Percentiles rank a stretch among this genome's conserved stretches.
Conservation (phyloP, 352 stramenopile genomes). For the Globisporangium heterothallicum region DNA sequence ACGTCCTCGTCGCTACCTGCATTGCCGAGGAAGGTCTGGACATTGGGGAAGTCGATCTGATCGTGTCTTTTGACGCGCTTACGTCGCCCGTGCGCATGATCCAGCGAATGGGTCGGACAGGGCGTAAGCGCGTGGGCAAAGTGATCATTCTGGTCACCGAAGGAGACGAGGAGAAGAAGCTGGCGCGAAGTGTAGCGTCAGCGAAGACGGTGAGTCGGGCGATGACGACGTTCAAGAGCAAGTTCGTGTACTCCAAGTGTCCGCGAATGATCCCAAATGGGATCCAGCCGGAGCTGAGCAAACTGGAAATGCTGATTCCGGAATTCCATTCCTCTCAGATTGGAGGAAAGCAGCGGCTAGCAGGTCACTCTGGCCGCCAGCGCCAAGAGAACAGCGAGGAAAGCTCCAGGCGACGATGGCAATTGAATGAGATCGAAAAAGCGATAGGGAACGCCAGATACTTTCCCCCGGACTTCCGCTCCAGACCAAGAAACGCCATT, state of each 20-base stretch:
- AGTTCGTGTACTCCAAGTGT: slow-evolving; percentile 81
- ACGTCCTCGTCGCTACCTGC: slow-evolving; percentile 92
- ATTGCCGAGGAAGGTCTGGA: slow-evolving; percentile 96
- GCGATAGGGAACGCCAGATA: slow-evolving; percentile 45
- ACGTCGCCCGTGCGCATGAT: slow-evolving; percentile 94
- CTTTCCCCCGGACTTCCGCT: slow-evolving; percentile 30
- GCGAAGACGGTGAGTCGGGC: slow-evolving; percentile 77
- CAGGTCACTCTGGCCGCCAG: slow-evolving; percentile 3
- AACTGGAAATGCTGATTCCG: slow-evolving; percentile 70
- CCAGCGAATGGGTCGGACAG: slow-evolving; percentile 95
- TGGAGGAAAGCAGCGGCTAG: slow-evolving; percentile 37
- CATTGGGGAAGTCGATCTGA: slow-evolving; percentile 94
- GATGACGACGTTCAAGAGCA: slow-evolving; percentile 87
- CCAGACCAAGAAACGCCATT: slow-evolving; percentile 26
- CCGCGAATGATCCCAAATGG: slow-evolving; percentile 65
- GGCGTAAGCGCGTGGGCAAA: slow-evolving; percentile 91
- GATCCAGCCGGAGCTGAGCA: slow-evolving; percentile 37
- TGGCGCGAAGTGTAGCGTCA: slow-evolving; percentile 65
- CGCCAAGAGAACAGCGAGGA: slow-evolving; percentile 4
- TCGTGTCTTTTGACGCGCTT: slow-evolving; percentile 92
- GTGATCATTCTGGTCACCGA: slow-evolving; percentile 88
- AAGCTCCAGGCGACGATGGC: slow-evolving; percentile 27
- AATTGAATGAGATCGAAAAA: slow-evolving; percentile 61
- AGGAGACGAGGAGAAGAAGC: slow-evolving; percentile 87
- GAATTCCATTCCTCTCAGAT: slow-evolving; percentile 76